Evolutionary conservation across 192 early-diverging fungal genomes (phyloP), one percentile per base, ranked within the genome.

Genomic region (Backusella mclennaniae): DNA sequence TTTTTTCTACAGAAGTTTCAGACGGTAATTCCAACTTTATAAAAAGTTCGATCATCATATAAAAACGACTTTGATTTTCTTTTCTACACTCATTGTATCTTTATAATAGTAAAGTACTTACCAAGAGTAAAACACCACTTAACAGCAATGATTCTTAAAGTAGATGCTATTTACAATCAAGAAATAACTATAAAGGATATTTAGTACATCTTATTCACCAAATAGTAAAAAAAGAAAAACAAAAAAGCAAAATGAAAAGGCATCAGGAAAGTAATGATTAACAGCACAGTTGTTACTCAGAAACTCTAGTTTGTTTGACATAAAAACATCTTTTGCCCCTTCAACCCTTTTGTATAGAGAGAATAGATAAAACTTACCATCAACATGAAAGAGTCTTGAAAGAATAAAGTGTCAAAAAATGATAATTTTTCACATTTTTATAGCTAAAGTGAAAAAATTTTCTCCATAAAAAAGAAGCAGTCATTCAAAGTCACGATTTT

Each of bases 271-370:
- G 73, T 35, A 73, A 77, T 66, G 38, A 33, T 77, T 77, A 69
- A 77, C 76, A 77, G 67, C 76, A 77, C 56, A 39, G 46, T 49
- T 52, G 36, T 69, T 72, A 41, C 35, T 78, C 77, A 78, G 77
- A 78, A 78, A 78, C 77, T 78, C 77, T 78, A 78, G 77, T 78
- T 78, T 78, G 77, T 78, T 78, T 78, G 77, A 78, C 77, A 44
- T 78, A 29, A 73, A 49, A 77, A 44, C 76, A 77, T 77, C 76
- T 38, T 72, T 72, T 77, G 56, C 41, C 15, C 35, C 21, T 39
- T 68, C 35, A 15, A 29, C 23, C 21, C 8, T 29, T 63, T 63
- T 29, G 56, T 29, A 11, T 44, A 26, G 2, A 11, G 56, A 63
- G 29, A 26, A 53, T 53, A 63, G 38, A 39, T 39, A 63, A 63